Evolutionary conservation across 768 basidiomycete species (phyloP).

Genomic region (Pulveroboletus frians): DNA sequence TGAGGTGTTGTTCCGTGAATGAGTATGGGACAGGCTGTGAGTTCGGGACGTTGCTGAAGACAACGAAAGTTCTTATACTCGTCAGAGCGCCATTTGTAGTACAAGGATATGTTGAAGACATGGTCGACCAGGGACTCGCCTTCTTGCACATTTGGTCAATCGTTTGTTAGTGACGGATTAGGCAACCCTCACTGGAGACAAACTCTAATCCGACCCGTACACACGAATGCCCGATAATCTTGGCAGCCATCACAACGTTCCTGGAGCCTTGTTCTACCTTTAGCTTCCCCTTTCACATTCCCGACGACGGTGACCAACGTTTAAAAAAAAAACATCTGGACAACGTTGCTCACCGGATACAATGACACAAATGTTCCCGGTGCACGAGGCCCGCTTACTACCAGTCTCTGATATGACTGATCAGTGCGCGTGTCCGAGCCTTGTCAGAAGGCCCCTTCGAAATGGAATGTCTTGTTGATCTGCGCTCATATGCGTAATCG

Average conservation of each 20-base stretch:
- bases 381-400: slow-evolving; percentile 16
- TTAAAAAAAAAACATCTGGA: slow-evolving; percentile 6
- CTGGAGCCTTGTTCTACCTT: slow-evolving; percentile 29
- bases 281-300: slow-evolving; percentile 7
- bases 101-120: slow-evolving; percentile 31
- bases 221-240: slow-evolving; percentile 10
- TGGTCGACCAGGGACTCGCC: slow-evolving; percentile 13
- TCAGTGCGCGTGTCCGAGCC: slow-evolving; percentile 17
- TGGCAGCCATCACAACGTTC: slow-evolving; percentile 29
- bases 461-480: slow-evolving; percentile 24
- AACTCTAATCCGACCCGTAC: slow-evolving; percentile 17
- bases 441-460: slow-evolving; percentile 17
- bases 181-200: slow-evolving; percentile 18
- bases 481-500: slow-evolving; percentile 1
- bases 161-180: slow-evolving; percentile 32
- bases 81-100: slow-evolving; percentile 21
- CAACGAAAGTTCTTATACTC: slow-evolving; percentile 27
- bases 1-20: slow-evolving; percentile 13
- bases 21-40: slow-evolving; percentile 8
- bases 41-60: slow-evolving; percentile 13
- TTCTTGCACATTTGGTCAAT: slow-evolving; percentile 31
- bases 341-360: slow-evolving; percentile 16
- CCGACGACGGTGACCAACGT: not conserved
- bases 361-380: slow-evolving; percentile 14
- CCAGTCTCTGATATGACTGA: slow-evolving; percentile 11